These are phyloP conservation scores for Colletotrichum limetticola DNA, from an alignment of 2,329 filamentous ascomycete genomes.

Conservation along the genomic window DNA sequence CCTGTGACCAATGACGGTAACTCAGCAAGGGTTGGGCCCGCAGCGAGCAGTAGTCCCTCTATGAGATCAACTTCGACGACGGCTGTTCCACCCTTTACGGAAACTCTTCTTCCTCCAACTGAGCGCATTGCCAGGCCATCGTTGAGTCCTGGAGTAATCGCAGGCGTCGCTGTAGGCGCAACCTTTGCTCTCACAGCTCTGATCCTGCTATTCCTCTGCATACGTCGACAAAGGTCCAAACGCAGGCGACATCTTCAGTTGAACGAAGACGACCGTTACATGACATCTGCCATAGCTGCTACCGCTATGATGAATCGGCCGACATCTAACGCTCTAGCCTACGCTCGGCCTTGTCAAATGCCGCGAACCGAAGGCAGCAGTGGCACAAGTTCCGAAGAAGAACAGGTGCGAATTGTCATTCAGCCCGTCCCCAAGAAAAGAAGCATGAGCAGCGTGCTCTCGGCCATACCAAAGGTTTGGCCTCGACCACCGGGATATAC, in stretches of 20 bases:
- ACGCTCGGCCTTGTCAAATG: not conserved
- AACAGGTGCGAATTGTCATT: constrained; percentile 45
- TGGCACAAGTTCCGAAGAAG: constrained; percentile 36
- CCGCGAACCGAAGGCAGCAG: not conserved
- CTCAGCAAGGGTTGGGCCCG: not conserved
- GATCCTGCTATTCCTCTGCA: constrained; percentile 35
- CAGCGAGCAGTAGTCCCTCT: not conserved
- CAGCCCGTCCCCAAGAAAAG: constrained; percentile 38
- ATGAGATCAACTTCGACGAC: not conserved
- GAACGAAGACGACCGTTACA: constrained; percentile 22
- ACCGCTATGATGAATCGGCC: not conserved
- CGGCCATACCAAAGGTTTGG: constrained; percentile 36
- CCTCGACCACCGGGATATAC: constrained; percentile 43
- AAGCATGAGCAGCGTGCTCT: constrained; percentile 29
- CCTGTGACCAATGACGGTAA: not conserved
- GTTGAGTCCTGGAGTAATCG: constrained; percentile 42
- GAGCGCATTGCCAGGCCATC: constrained; percentile 3
- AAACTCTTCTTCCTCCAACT: constrained; percentile 3
- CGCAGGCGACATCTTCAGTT: constrained; percentile 29
- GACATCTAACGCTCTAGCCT: not conserved
- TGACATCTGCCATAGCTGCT: constrained; percentile 27
- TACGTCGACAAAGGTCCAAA: constrained; percentile 38
- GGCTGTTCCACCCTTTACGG: constrained; percentile 13
- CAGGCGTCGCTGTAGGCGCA: constrained; percentile 41
- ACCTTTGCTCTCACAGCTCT: constrained; percentile 34